Conservation (phyloP, 2,329 filamentous ascomycete species). For the Neoascochyta sp. region DNA sequence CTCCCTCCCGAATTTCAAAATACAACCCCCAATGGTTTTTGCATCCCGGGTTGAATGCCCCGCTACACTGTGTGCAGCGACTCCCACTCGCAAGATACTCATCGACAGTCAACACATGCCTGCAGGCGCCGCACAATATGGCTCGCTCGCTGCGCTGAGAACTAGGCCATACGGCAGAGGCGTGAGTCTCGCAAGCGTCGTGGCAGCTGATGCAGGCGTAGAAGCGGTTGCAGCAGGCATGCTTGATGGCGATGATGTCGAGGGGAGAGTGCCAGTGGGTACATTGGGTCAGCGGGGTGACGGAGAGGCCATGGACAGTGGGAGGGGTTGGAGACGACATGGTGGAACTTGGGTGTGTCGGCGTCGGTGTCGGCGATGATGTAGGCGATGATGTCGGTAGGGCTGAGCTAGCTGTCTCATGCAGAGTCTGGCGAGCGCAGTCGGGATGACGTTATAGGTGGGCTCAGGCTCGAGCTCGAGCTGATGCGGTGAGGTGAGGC, state of each 20-base stretch:
- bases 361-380: conserved; percentile 1
- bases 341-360: conserved; percentile 4
- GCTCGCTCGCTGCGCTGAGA: conserved; percentile 16
- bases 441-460: too few relatives aligned
- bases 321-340: conserved; percentile 6
- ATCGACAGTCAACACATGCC: conserved; percentile 20
- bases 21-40: conserved; percentile 36
- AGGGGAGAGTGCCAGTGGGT: conserved; percentile 31
- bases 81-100: conserved; percentile 33
- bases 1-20: conserved; percentile 18
- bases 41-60: conserved; percentile 35
- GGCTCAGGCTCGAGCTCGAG: too few relatives aligned
- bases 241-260: conserved; percentile 39
- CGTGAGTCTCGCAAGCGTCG: conserved; percentile 25
- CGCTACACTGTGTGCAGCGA: conserved; percentile 23
- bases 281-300: conserved; percentile 33
- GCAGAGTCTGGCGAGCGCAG: too few relatives aligned
- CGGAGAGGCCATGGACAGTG: conserved; percentile 22
- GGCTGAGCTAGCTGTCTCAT: conserved; percentile 24
- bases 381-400: conserved; percentile 7
- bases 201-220: conserved; percentile 39
- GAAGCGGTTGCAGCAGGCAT: conserved; percentile 36
- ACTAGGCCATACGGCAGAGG: conserved; percentile 20
- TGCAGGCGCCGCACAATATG: conserved; percentile 33
- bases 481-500: too few relatives aligned